Conservation (phyloP, 1,284 basidiomycete species). For the Heliocybe sulcata region DNA sequence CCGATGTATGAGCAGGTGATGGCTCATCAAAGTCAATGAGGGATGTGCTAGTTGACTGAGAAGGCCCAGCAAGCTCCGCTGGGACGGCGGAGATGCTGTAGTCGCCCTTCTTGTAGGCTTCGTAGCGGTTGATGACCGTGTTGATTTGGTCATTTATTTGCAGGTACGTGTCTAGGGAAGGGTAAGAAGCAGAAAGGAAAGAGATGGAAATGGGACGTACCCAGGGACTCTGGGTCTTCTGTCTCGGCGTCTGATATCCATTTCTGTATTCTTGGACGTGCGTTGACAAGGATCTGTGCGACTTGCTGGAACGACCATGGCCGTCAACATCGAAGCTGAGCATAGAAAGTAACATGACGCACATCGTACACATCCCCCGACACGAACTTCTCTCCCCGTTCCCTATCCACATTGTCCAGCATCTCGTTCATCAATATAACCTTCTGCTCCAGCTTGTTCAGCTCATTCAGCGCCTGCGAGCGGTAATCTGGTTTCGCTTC, state of each 20-base stretch:
- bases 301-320: constrained; percentile 65
- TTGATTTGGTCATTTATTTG: constrained; percentile 99
- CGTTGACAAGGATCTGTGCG: constrained; percentile 72
- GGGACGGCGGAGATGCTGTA: constrained; percentile 60
- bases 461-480: constrained; percentile 81
- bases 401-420: constrained; percentile 84
- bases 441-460: constrained; percentile 93
- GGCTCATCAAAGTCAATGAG: constrained; percentile 71
- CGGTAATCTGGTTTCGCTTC: constrained; percentile 88
- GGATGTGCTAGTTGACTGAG: constrained; percentile 19
- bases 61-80: constrained; percentile 36
- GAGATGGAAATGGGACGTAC: constrained; percentile 32
- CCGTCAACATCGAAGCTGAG: background rate
- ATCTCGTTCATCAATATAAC: constrained; percentile 94
- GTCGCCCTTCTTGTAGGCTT: constrained; percentile 89
- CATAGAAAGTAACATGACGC: constrained; percentile 20
- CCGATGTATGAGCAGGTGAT: constrained; percentile 15
- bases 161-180: constrained; percentile 72
- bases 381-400: constrained; percentile 68
- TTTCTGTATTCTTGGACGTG: constrained; percentile 93
- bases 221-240: constrained; percentile 81
- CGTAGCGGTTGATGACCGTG: constrained; percentile 83
- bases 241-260: constrained; percentile 94
- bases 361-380: constrained; percentile 92
- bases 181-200: background rate